Evolutionary conservation across 257 asterid genomes (phyloP).

Genomic region (Agastache rugosa): DNA sequence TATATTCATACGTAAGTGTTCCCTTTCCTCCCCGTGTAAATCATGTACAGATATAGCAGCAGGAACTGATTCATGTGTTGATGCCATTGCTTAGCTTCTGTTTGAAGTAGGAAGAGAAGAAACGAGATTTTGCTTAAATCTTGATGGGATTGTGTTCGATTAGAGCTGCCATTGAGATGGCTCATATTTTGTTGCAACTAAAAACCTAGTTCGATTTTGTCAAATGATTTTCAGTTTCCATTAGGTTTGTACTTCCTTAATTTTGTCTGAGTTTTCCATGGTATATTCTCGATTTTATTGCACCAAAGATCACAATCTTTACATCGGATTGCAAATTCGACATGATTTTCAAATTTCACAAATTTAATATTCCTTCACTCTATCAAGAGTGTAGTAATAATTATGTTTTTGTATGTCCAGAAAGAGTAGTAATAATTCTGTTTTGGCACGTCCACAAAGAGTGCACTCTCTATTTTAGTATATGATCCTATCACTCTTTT

Average conservation of each 20-base stretch:
- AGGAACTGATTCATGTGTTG: constrained; percentile 4
- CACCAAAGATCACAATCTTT: no score
- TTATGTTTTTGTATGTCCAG: no score
- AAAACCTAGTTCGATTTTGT: constrained; percentile 26
- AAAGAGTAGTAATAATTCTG: no score
- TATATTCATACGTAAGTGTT: constrained; percentile 8
- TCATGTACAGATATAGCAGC: constrained; percentile 26
- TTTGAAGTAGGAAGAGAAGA: constrained; percentile 12
- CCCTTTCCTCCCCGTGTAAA: constrained; percentile 11
- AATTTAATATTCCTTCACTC: no score
- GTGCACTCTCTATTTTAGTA: no score
- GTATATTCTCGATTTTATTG: no score
- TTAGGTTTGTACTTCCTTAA: not conserved
- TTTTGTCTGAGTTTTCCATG: not conserved
- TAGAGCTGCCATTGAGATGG: not conserved
- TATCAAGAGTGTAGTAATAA: no score
- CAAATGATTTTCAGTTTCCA: not conserved
- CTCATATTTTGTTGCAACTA: not conserved
- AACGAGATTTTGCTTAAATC: not conserved
- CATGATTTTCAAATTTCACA: not conserved
- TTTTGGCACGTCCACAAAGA: no score
- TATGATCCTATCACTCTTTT: no score
- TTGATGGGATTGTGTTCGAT: not conserved
- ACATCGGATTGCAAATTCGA: no score
- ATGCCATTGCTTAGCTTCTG: constrained; percentile 9